These are phyloP conservation scores for Seminavis robusta DNA, from an alignment of 108 stramenopile species.

Conservation along the genomic window DNA sequence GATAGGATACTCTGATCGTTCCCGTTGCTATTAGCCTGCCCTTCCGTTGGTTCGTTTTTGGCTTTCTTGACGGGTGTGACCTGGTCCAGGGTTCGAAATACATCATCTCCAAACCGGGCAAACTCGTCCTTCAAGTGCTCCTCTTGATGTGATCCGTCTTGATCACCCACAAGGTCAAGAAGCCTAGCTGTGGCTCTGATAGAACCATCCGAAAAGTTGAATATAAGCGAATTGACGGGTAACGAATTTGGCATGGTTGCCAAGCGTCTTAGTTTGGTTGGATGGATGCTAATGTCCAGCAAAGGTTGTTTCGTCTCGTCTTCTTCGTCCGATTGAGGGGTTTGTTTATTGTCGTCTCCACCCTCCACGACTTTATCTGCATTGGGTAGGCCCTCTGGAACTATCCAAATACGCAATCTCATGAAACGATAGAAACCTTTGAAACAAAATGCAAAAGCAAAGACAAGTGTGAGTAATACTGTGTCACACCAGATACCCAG, in stretches of 20 bases:
- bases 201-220: slow-evolving; percentile 68
- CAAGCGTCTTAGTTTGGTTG: no score
- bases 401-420: no score
- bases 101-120: slow-evolving; percentile 44
- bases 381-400: no score
- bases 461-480: no score
- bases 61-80: slow-evolving; percentile 2
- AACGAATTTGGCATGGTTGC: slow-evolving; percentile 24
- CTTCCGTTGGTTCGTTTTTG: not conserved
- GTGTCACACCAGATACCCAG: no score
- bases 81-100: slow-evolving; percentile 29
- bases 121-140: slow-evolving; percentile 20
- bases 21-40: not conserved
- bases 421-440: no score
- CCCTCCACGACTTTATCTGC: no score
- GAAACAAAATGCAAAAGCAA: no score
- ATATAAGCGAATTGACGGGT: slow-evolving; percentile 65
- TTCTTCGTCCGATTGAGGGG: no score
- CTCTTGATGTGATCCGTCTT: slow-evolving; percentile 8
- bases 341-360: no score
- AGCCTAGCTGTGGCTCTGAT: slow-evolving; percentile 41
- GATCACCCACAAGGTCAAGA: slow-evolving; percentile 36
- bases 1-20: slow-evolving; percentile 11
- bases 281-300: no score
- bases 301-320: no score